These are phyloP conservation scores for Ruellia speciosa DNA, from an alignment of 305 asterid genomes.

Conservation along the genomic window DNA sequence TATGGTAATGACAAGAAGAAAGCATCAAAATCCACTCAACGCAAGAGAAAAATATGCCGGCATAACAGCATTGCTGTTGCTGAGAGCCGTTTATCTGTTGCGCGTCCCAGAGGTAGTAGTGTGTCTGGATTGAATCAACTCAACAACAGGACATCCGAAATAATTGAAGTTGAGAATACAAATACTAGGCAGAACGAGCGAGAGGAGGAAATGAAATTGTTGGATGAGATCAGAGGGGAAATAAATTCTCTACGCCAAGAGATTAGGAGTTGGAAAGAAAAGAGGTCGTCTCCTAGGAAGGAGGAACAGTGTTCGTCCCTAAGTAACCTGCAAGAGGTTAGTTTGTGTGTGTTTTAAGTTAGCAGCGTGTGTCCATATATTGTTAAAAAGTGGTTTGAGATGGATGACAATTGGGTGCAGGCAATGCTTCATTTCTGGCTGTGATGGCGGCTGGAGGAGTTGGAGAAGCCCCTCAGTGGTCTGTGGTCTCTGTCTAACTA, in stretches of 20 bases:
- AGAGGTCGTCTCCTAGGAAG: constrained; percentile 26
- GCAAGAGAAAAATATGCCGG: constrained; percentile 22
- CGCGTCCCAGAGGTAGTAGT: constrained; percentile 21
- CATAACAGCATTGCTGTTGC: constrained; percentile 19
- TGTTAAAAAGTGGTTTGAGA: not conserved
- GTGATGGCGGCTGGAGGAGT: constrained; percentile 22
- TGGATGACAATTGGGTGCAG: constrained; percentile 26
- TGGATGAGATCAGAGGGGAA: constrained; percentile 57
- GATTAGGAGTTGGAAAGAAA: constrained; percentile 38
- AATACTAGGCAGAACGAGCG: constrained; percentile 21
- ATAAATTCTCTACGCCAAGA: constrained; percentile 42
- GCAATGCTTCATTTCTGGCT: constrained; percentile 84
- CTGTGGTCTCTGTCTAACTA: not conserved
- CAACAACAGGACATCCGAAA: constrained; percentile 35
- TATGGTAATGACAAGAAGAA: constrained; percentile 34
- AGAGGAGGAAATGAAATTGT: constrained; percentile 51
- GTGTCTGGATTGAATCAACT: constrained; percentile 23
- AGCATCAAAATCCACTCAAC: constrained; percentile 23
- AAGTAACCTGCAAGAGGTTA: constrained; percentile 46
- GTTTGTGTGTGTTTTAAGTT: too few species aligned
- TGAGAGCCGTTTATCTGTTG: constrained; percentile 25
- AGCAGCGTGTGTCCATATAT: too few species aligned
- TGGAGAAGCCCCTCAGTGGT: not conserved
- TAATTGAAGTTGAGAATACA: constrained; percentile 30
- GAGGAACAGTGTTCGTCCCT: constrained; percentile 36